Evolutionary conservation across 345 rosid species (phyloP), one percentile per base, ranked within the genome.

Genomic region (Firmiana major): DNA sequence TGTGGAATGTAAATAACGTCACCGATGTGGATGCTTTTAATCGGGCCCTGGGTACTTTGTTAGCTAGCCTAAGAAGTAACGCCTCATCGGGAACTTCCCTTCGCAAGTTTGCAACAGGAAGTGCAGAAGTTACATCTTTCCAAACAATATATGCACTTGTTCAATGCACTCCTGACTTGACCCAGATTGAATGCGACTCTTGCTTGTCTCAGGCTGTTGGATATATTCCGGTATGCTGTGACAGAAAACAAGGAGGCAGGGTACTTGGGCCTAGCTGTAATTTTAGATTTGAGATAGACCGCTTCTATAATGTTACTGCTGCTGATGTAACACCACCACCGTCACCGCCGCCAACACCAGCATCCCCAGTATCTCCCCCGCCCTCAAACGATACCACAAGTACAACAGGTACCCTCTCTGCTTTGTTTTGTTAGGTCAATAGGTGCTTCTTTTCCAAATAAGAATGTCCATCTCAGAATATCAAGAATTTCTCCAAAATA

Each of bases 81-180:
- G 85, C 87, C 12, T 74, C 86, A 0, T 55, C 76, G 0, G 86
- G 83, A 0, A 64, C 62, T 22, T 73, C 81, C 3, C 54, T 12
- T 15, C 49, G 38, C 1, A 85, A 81, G 54, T 83, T 73, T 31
- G 85, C 88, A 0, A 53, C 64, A 0, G 81, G 79, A 8, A 68
- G 60, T 9, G 51, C 58, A 1, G 0, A 16, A 0, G 55, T 36
- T 9, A 6, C 62, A 0, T 17, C 54, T 26, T 43, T 28, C 4
- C 65, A 72, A n/a, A 73, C 66, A 3, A 10, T 87, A 21, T 81
- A 85, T 36, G 84, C 80, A 48, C 73, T 81, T 19, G 84, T 83
- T 48, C 88, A 85, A 75, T 85, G 87, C 60, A 87, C 90, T 9
- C 88, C 90, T 6, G 86, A 85, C 63, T 75, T 84, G 71, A 48